Base-by-base conservation (phyloP, 2,329 filamentous ascomycete genomes). In the Xenosphaeropsis pyriputrescens region DNA sequence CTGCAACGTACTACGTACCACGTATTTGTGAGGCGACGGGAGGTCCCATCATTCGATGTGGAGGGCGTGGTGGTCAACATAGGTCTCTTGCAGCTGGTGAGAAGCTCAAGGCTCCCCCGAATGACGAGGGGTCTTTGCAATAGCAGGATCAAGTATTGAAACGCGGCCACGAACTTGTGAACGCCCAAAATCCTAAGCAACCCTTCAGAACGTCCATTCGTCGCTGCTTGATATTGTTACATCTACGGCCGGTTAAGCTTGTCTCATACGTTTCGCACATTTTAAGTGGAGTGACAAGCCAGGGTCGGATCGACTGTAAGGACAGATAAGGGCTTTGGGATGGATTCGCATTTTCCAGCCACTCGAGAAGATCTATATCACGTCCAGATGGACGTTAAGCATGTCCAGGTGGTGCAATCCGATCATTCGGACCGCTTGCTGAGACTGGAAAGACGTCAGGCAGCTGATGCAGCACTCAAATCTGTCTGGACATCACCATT, bases 401-500 rank as follows among this genome's bases (percentile, higher is more conserved):
- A 79, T 58, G 64, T 80, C 42, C 75, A 80, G 49, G 64, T 70
- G 53, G 63, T 72, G 43, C 75, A 79, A 55, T 67, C 60, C 45
- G 70, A 65, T 49, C 74, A 80, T 57, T 65, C 69, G 41, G 76
- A 80, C 46, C 63, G 76, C 52, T 55, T 81, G 38, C 57, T 68
- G 42, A 63, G 72, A 44, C 57, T 81, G 37, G 76, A 81, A 55
- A 76, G 75, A 50, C 73, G 75, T 34, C 74, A 79, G 52, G 74
- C 75, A 26, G 75, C 79, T 47, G 74, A 80, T 58, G 71, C 72
- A 36, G 69, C 72, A 22, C 60, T 80, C 42, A 93, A 89, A 59
- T 93, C 83, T 43, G 82, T 93, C 40, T 98, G 91, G 91, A 75
- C 81, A 46, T 93, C 88, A 39, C 88, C 88, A 13, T 95, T 95